Evolutionary conservation across 129 eudicot species (phyloP).

Genomic region (Flaveria robusta): DNA sequence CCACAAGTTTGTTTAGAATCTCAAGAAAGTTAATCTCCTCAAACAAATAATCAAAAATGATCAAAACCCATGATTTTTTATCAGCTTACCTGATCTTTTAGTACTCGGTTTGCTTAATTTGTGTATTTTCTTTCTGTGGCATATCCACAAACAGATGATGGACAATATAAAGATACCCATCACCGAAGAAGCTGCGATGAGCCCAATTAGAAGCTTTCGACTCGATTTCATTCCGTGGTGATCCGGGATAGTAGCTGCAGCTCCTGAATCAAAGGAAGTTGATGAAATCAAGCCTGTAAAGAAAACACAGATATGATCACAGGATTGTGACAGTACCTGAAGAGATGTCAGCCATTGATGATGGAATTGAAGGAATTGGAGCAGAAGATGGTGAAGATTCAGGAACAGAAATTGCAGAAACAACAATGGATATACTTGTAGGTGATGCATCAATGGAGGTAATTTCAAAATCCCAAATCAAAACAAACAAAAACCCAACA

Average conservation of each 20-base stretch:
- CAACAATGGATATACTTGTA: slow-evolving; percentile 8
- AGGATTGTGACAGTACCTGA: slow-evolving; percentile 42
- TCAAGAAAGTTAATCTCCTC: no score
- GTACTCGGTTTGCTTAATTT: slow-evolving; percentile 35
- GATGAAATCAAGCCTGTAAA: neutral
- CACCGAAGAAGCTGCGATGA: slow-evolving; percentile 44
- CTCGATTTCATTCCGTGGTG: slow-evolving; percentile 39
- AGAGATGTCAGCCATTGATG: slow-evolving; percentile 50
- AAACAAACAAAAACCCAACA: slow-evolving; percentile 29
- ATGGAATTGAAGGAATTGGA: slow-evolving; percentile 38
- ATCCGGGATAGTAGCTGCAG: slow-evolving; percentile 23
- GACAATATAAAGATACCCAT: slow-evolving; percentile 43
- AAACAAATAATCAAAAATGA: slow-evolving; percentile 2
- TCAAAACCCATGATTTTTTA: slow-evolving; percentile 10
- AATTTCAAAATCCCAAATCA: slow-evolving; percentile 32
- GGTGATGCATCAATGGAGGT: slow-evolving; percentile 31
- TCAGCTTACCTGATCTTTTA: slow-evolving; percentile 42
- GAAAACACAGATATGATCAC: neutral
- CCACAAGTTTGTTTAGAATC: slow-evolving; percentile 5
- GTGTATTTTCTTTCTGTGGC: slow-evolving; percentile 39
- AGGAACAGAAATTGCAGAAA: slow-evolving; percentile 38
- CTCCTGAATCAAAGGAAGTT: slow-evolving; percentile 31
- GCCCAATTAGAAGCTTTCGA: slow-evolving; percentile 47
- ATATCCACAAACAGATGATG: slow-evolving; percentile 47
- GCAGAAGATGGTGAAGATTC: slow-evolving; percentile 43